Conservation (phyloP, 345 rosid genomes). For the Hibiscus tridactylites region DNA sequence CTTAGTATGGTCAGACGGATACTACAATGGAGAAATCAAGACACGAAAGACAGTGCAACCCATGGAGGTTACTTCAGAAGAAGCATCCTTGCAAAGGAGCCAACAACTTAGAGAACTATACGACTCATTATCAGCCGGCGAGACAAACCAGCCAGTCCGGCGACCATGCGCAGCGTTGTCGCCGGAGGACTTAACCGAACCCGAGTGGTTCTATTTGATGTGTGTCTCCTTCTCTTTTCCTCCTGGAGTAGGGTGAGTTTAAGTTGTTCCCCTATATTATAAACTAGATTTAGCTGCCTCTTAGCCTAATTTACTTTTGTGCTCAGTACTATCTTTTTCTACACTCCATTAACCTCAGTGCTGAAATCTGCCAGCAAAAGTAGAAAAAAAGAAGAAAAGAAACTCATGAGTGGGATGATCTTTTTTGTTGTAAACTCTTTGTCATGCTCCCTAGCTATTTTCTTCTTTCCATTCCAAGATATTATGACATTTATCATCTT, state of each 20-base stretch:
- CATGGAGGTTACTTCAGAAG: slow-evolving; percentile 81
- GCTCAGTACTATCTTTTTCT: background rate
- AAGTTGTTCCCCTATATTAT: slow-evolving; percentile 16
- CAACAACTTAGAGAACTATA: slow-evolving; percentile 94
- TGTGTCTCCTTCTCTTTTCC: slow-evolving; percentile 92
- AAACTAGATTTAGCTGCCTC: background rate
- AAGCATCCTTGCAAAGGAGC: slow-evolving; percentile 83
- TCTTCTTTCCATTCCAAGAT: slow-evolving; percentile 15
- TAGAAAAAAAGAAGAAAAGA: slow-evolving; percentile 6
- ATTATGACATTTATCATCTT: slow-evolving; percentile 6
- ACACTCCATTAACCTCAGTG: slow-evolving; percentile 1
- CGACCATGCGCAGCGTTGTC: slow-evolving; percentile 81
- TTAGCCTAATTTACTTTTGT: background rate
- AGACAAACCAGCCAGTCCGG: slow-evolving; percentile 55
- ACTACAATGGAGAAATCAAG: slow-evolving; percentile 94
- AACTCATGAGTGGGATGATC: slow-evolving; percentile 4
- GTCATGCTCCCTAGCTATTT: slow-evolving; percentile 11
- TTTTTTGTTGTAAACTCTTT: slow-evolving; percentile 17
- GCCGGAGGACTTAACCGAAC: slow-evolving; percentile 91
- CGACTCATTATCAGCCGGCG: slow-evolving; percentile 70
- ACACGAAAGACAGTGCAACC: slow-evolving; percentile 96
- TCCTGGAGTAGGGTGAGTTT: slow-evolving; percentile 72
- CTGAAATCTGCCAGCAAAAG: slow-evolving; percentile 14
- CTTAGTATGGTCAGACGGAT: slow-evolving; percentile 85
- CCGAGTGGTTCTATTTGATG: slow-evolving; percentile 97